These are phyloP conservation scores for Garcia nutans DNA, from an alignment of 345 rosid genomes.

Conservation along the genomic window DNA sequence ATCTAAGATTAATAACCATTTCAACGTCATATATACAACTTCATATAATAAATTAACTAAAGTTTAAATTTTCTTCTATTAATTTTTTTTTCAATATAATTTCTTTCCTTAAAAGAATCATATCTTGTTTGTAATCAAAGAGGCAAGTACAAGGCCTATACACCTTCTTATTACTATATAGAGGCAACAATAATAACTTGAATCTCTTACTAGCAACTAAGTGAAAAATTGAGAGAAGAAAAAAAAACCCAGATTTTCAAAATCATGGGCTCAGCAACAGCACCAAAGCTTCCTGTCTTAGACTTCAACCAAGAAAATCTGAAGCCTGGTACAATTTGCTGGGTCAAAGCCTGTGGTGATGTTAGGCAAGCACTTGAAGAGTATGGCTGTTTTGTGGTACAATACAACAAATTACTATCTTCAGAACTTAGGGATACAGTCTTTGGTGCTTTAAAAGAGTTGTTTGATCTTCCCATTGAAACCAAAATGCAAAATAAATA, in stretches of 20 bases:
- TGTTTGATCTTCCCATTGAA: constrained; percentile 59
- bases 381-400: constrained; percentile 57
- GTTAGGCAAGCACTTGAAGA: constrained; percentile 63
- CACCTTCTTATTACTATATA: too few relatives aligned
- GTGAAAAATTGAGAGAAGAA: background rate
- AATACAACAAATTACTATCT: constrained; percentile 32
- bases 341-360: constrained; percentile 35
- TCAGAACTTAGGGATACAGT: constrained; percentile 31
- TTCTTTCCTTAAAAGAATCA: too few relatives aligned
- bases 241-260: background rate
- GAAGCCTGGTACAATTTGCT: constrained; percentile 46
- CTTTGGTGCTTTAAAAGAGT: constrained; percentile 41
- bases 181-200: too few relatives aligned
- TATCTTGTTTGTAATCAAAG: too few relatives aligned
- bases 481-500: constrained; percentile 59
- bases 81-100: too few relatives aligned
- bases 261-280: constrained; percentile 19
- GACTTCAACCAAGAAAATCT: constrained; percentile 27
- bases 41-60: too few relatives aligned
- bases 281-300: constrained; percentile 28
- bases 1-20: too few relatives aligned
- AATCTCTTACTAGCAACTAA: background rate
- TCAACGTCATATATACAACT: too few relatives aligned
- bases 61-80: too few relatives aligned
- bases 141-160: too few relatives aligned